Conservation (phyloP, 371 early-diverging fungal species). For the Rozella allomycis region DNA sequence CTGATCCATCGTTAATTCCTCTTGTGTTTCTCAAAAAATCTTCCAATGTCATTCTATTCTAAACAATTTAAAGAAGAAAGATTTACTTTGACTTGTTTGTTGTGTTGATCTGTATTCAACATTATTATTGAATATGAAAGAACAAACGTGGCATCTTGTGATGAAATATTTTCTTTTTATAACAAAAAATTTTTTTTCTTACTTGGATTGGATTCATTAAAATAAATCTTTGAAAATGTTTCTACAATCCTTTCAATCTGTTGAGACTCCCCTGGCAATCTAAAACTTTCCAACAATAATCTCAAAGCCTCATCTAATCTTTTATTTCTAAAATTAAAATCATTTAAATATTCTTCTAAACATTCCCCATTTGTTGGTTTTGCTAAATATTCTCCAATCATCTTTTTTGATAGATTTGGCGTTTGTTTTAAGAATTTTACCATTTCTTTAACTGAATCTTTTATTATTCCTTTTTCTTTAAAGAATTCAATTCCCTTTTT, state of each 20-base stretch:
- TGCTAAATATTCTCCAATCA: conserved; percentile 68
- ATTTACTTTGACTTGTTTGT: too few species aligned
- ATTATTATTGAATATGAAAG: conserved; percentile 72
- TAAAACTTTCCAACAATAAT: conserved; percentile 54
- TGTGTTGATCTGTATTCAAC: conserved; percentile 87
- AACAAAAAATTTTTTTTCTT: too few species aligned
- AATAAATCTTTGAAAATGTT: conserved; percentile 55
- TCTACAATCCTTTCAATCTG: conserved; percentile 78
- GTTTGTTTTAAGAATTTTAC: conserved; percentile 46
- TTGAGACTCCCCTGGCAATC: conserved; percentile 82
- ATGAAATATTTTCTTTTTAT: conserved; percentile 19
- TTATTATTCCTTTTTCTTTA: conserved; percentile 39
- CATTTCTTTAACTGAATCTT: conserved; percentile 39
- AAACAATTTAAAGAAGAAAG: too few species aligned
- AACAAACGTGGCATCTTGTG: conserved; percentile 50
- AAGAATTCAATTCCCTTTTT: conserved; percentile 57
- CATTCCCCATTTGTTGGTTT: conserved; percentile 52
- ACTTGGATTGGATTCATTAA: too few species aligned
- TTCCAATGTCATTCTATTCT: conserved; percentile 59
- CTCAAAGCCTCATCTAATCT: conserved; percentile 71
- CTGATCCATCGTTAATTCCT: conserved; percentile 45
- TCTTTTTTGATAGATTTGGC: conserved; percentile 49
- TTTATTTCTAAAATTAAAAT: conserved; percentile 56
- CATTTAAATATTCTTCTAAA: conserved; percentile 50
- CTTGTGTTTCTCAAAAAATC: conserved; percentile 60